Evolutionary conservation across 2,329 filamentous ascomycete species (phyloP), one percentile per base, ranked within the genome.

Genomic region (Alternaria panax): DNA sequence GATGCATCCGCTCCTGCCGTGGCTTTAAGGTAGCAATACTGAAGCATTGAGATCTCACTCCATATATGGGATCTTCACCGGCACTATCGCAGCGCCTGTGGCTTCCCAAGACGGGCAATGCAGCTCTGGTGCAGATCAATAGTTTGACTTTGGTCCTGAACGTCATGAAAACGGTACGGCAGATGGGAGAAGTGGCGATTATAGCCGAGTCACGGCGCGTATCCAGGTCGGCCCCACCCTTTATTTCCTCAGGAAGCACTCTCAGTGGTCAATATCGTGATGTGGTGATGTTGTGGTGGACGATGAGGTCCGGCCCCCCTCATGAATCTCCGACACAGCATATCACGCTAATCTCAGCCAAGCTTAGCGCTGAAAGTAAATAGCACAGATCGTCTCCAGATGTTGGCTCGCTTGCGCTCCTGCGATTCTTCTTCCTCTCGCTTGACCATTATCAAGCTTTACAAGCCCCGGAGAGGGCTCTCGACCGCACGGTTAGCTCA

Each of bases 261-360:
- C 42, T 64, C 43, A 63, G 48, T 65, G 66, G 64, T 48, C 52
- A 48, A 55, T 16, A 43, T 34, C 18, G 25, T 32, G 54, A 57
- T 58, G 54, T 51, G 36, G 57, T 64, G 60, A 64, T 68, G 64
- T 56, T 53, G 59, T 61, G 38, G 57, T 56, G 57, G 58, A 51
- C 61, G 57, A 60, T 64, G 63, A 67, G 41, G 27, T 48, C 54
- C 72, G 71, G 71, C 54, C 72, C 72, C 69, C 72, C 72, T 70
- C 60, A 51, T 57, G 50, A 54, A 64, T 58, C 32, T 72, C 72
- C 71, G 72, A 50, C n/a, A 58, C 34, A 52, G 56, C 68, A 60
- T 60, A 60, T 24, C 30, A n/a, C 59, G 22, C 51, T 57, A 63
- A 22, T 5, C 64, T 42, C 2, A 38, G 60, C 50, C 14, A 1